Conservation (phyloP, 1,284 basidiomycete species). For the Puccinia horiana region DNA sequence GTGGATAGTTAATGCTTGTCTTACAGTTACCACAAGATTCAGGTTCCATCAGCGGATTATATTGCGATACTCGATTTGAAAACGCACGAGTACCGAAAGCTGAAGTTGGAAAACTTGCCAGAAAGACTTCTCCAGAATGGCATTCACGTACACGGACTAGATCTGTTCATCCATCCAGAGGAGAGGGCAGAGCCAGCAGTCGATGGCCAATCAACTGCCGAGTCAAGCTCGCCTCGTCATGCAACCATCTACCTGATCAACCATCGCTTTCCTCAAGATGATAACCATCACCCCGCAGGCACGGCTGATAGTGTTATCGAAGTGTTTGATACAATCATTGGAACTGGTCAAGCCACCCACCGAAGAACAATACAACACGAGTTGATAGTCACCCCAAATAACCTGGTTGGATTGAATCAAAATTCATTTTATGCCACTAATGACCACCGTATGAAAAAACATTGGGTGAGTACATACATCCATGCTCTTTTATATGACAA, state of each 20-base stretch:
- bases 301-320: slow-evolving; percentile 45
- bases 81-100: slow-evolving; percentile 19
- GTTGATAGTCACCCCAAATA: slow-evolving; percentile 42
- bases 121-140: slow-evolving; percentile 20
- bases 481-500: too few species aligned
- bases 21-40: slow-evolving; percentile 18
- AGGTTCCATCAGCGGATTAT: slow-evolving; percentile 24
- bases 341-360: slow-evolving; percentile 19
- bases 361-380: slow-evolving; percentile 29
- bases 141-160: slow-evolving; percentile 37
- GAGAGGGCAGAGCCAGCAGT: not conserved
- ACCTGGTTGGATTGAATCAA: slow-evolving; percentile 34
- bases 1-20: not conserved
- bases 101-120: slow-evolving; percentile 35
- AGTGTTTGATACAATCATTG: slow-evolving; percentile 43
- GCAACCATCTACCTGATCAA: slow-evolving; percentile 41
- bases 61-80: slow-evolving; percentile 39
- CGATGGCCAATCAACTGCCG: not conserved
- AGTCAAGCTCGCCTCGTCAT: not conserved
- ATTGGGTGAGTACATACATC: slow-evolving; percentile 17
- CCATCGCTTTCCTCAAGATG: slow-evolving; percentile 19
- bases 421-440: slow-evolving; percentile 45
- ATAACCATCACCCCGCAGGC: not conserved
- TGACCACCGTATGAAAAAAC: slow-evolving; percentile 29
- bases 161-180: slow-evolving; percentile 36